Evolutionary conservation across 805 yeast genomes (phyloP), one percentile per base, ranked within the genome.

Genomic region (Candida silvicultrix): DNA sequence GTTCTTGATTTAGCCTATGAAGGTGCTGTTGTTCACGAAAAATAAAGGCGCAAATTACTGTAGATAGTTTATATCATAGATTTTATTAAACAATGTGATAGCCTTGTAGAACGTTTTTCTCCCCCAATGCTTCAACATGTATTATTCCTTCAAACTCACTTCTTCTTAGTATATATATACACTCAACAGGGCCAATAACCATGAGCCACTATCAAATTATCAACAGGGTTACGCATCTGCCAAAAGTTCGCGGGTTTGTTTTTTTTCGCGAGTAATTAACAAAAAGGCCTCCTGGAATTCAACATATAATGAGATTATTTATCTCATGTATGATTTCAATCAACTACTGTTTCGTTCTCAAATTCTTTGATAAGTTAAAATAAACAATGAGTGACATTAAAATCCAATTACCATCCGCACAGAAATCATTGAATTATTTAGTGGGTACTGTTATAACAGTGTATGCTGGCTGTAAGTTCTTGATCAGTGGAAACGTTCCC

Each of bases 1-100:
- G 66, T 94, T 42, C 75, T 94, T 44, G 90, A 84, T 49, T 83
- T 88, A 37, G 97, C 98, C 2, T 73, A 79, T 56, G 96, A 89
- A 15, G 99, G 97, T 51, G 94, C 97, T 18, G 66, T 71, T 15
- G 84, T 84, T 21, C 65, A 64, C 23, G 68, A 72, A 53, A 49
- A 34, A 54, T 63, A 42, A 15, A 21, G 38, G 31, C 12, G 31
- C 12, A 8, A 28, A 28, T 28, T n/a, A n/a, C n/a, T n/a, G n/a
- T n/a, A n/a, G n/a, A n/a, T n/a, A n/a, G n/a, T n/a, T n/a, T n/a
- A n/a, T n/a, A n/a, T n/a, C n/a, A n/a, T n/a, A n/a, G n/a, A n/a
- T n/a, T n/a, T n/a, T n/a, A n/a, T n/a, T n/a, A n/a, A n/a, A n/a
- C n/a, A n/a, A n/a, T n/a, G n/a, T n/a, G n/a, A n/a, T n/a, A n/a